Base-by-base conservation (phyloP, 306 rosid species). In the Vicia sativa region DNA sequence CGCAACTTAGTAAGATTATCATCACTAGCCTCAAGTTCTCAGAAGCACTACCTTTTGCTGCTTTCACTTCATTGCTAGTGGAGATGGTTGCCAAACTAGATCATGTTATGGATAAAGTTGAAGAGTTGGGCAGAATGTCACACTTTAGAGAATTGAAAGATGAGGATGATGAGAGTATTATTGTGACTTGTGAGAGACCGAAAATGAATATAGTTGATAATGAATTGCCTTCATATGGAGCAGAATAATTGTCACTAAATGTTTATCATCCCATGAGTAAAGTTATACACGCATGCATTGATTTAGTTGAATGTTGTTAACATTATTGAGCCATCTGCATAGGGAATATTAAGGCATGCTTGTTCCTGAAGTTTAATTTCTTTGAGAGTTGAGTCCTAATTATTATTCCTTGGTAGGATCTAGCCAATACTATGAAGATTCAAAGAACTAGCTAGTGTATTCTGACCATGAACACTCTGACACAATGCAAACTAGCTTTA, bases 71-170 rank as follows among this genome's bases (percentile, higher is more conserved):
- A 12, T 53, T 87, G 79, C 80, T 91, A 7, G 83, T 89, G 31
- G 97, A 91, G 83, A 79, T 81, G 38, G 97, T 87, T 48, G 97
- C 97, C 15, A 89, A 87, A 80, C 89, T 91, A 4, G 97, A 89
- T 37, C 48, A 41, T 68, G 84, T 91, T 14, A 83, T 91, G 13
- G 86, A 79, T 61, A 86, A 85, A 78, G 90, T 91, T 12, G 92
- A 89, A 42, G 81, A 82, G 39, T 35, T 91, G 80, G 97, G 95
- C 1, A 82, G 73, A 60, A 37, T 79, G 77, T 89, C 90, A n/a
- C 80, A 80, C 72, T 91, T 83, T 72, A 85, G 79, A 70, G 91
- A 89, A 80, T 84, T 70, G 72, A 62, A 61, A 15, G 69, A 75
- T 65, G 80, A 65, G 50, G 70, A 77, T 67, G 78, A 67, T 56